Percentiles rank a stretch among this genome's conserved stretches.
Evolutionary conservation across 345 rosid species (phyloP).

Genomic region (Cardiospermum halicacabum): DNA sequence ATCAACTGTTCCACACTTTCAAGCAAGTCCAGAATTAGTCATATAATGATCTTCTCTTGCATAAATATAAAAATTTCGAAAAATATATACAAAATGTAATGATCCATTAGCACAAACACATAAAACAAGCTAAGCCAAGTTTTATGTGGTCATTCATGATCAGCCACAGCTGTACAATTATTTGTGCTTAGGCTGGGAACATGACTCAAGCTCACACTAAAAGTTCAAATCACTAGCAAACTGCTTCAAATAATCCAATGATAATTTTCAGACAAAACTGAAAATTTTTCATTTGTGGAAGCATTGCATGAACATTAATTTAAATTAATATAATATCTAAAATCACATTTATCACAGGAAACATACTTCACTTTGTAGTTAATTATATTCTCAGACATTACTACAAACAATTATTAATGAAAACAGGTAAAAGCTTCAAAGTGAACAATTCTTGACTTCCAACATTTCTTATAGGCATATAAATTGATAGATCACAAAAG

Average conservation of each 20-base stretch:
- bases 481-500: background rate
- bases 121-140: background rate
- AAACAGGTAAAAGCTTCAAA: background rate
- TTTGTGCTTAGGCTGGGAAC: conserved; percentile 1
- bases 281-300: background rate
- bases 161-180: background rate
- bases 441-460: background rate
- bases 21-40: background rate
- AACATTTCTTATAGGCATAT: background rate
- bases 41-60: conserved; percentile 6
- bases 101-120: background rate
- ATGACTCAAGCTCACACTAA: background rate
- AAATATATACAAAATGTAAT: background rate
- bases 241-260: background rate
- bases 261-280: background rate
- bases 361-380: background rate
- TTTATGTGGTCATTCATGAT: background rate
- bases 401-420: background rate
- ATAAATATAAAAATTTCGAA: background rate
- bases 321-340: background rate
- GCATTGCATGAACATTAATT: background rate
- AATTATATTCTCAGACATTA: background rate
- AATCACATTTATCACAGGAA: background rate
- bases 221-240: conserved; percentile 2
- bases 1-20: background rate